Conservation (phyloP, 2,329 filamentous ascomycete species). For the Dactylonectria estremocensis region DNA sequence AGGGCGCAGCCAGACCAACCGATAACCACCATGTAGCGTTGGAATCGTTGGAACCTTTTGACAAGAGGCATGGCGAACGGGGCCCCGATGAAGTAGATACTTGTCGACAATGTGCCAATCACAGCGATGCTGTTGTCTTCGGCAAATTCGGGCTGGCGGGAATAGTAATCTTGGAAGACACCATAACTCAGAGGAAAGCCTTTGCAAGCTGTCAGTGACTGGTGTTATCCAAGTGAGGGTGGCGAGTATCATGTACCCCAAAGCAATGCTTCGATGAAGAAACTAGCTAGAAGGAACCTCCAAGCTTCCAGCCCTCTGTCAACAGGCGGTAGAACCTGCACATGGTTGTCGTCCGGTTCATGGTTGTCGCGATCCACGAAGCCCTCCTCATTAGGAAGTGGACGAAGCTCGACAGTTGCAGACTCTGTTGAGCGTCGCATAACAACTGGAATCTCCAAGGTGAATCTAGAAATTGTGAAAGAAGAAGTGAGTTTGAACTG, state of each 20-base stretch:
- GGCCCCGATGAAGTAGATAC: slow-evolving; percentile 37
- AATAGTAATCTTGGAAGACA: slow-evolving; percentile 40
- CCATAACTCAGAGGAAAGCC: slow-evolving; percentile 37
- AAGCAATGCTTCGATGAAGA: slow-evolving; percentile 43
- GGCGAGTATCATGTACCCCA: slow-evolving; percentile 39
- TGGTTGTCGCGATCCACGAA: slow-evolving; percentile 10
- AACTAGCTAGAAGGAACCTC: slow-evolving; percentile 42
- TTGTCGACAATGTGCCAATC: slow-evolving; percentile 34
- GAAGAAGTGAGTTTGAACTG: background rate
- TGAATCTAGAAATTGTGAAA: background rate
- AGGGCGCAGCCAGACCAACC: slow-evolving; percentile 28
- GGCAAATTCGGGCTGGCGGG: slow-evolving; percentile 32
- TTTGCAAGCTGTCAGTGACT: background rate
- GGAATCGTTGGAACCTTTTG: slow-evolving; percentile 34
- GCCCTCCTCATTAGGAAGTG: background rate
- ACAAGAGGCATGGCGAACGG: slow-evolving; percentile 33
- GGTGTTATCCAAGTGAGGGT: too few species aligned
- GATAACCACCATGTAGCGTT: slow-evolving; percentile 27
- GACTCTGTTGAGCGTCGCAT: background rate
- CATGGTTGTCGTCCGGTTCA: slow-evolving; percentile 25
- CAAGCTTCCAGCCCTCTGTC: slow-evolving; percentile 41
- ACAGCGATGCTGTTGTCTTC: slow-evolving; percentile 28
- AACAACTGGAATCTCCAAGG: background rate
- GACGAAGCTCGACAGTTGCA: background rate
- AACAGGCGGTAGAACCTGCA: slow-evolving; percentile 37